phyloP scores from a whole-genome alignment of 306 rosid species.

The Geum urbanum region DNA sequence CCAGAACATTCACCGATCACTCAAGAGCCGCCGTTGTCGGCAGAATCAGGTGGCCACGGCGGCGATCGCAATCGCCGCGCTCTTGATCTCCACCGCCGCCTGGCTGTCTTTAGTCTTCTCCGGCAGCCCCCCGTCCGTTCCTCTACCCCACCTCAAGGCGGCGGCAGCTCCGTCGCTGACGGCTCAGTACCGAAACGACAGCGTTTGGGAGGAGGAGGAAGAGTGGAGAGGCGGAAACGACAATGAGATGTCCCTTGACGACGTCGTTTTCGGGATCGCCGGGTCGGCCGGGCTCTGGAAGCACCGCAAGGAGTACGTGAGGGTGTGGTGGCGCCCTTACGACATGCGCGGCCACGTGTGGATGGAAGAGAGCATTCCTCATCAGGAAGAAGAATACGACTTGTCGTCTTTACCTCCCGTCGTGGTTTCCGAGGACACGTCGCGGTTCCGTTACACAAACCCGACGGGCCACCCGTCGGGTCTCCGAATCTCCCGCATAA shows the following conservation, averaged over 20 bases:
- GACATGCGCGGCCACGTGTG: constrained; percentile 75
- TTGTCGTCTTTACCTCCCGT: constrained; percentile 42
- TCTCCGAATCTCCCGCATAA: constrained; percentile 61
- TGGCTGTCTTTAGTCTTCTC: constrained; percentile 71
- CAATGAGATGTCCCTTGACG: constrained; percentile 43
- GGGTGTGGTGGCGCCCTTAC: constrained; percentile 71
- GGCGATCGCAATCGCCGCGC: constrained; percentile 49
- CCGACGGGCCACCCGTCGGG: constrained; percentile 81
- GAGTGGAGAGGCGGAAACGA: constrained; percentile 20
- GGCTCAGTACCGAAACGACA: background rate
- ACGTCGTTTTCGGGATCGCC: constrained; percentile 68
- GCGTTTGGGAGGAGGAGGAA: background rate
- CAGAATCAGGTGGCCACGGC: constrained; percentile 42
- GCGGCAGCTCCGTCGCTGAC: background rate
- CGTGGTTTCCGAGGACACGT: constrained; percentile 64
- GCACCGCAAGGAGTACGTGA: constrained; percentile 58
- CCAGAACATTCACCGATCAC: background rate
- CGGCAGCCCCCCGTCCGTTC: constrained; percentile 28
- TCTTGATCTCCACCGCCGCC: constrained; percentile 50
- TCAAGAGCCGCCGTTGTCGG: constrained; percentile 36
- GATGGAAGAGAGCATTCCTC: constrained; percentile 57
- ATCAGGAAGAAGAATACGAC: constrained; percentile 31
- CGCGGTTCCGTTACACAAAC: constrained; percentile 65
- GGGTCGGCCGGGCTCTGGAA: constrained; percentile 71
- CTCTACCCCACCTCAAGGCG: background rate